phyloP scores from a whole-genome alignment of 2,329 filamentous ascomycete genomes.

The Claviceps sp. region DNA sequence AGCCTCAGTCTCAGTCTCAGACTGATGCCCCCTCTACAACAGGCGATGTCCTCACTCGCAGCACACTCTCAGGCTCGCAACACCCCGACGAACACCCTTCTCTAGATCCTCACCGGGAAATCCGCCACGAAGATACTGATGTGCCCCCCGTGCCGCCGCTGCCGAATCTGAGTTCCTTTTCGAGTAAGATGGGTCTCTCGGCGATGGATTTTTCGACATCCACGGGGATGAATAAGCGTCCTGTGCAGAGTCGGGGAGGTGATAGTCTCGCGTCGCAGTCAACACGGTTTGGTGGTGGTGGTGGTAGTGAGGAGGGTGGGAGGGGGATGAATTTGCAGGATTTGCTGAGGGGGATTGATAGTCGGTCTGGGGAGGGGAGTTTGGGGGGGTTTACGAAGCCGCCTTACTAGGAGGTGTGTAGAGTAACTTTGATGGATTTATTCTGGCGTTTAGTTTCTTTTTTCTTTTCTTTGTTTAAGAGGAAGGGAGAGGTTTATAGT shows the following conservation, averaged over 20 bases:
- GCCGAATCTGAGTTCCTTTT: conserved; percentile 24
- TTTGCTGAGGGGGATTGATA: conserved; percentile 37
- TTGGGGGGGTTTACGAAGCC: conserved; percentile 34
- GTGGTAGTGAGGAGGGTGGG: conserved; percentile 1
- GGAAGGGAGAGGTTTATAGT: no score
- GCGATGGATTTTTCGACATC: neutral
- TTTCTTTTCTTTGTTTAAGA: neutral
- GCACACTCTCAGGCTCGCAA: conserved; percentile 22
- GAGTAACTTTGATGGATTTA: neutral
- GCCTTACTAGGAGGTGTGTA: conserved; percentile 28
- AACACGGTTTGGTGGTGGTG: conserved; percentile 19
- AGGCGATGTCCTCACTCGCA: conserved; percentile 14
- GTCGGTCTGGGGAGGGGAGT: conserved; percentile 29
- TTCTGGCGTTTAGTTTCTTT: neutral
- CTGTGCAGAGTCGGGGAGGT: conserved; percentile 28
- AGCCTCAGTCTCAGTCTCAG: conserved; percentile 9
- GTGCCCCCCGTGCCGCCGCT: conserved; percentile 46
- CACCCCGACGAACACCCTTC: conserved; percentile 14
- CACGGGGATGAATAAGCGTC: conserved; percentile 12
- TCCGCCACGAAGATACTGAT: conserved; percentile 16
- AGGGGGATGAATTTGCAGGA: conserved; percentile 33
- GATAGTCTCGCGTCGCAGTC: conserved; percentile 24
- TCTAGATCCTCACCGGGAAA: neutral
- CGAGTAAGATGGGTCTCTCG: conserved; percentile 16
- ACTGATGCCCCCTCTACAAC: conserved; percentile 12